Evolutionary conservation across 2,329 filamentous ascomycete species (phyloP).

Genomic region (Trichoderma koningii): DNA sequence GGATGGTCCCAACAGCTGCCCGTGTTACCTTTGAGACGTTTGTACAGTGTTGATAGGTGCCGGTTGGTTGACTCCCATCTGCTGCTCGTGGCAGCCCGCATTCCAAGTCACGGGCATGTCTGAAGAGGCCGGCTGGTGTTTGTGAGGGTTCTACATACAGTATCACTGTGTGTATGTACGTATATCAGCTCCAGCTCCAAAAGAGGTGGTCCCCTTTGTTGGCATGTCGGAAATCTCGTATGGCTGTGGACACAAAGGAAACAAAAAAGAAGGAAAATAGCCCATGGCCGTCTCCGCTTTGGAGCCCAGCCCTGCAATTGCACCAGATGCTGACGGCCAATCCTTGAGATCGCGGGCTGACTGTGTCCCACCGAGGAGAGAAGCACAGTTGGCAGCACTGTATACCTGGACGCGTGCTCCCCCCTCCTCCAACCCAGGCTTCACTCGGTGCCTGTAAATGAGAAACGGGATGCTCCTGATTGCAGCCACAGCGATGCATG

Average conservation of each 20-base stretch:
- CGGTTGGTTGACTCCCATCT: too few relatives aligned
- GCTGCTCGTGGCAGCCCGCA: too few relatives aligned
- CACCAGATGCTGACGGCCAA: slow-evolving; percentile 27
- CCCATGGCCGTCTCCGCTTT: slow-evolving; percentile 23
- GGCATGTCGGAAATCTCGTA: slow-evolving; percentile 22
- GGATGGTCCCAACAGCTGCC: slow-evolving; percentile 16
- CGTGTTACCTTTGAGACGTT: neutral
- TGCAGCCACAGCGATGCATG: slow-evolving; percentile 12
- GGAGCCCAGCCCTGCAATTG: slow-evolving; percentile 24
- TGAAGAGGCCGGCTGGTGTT: too few relatives aligned
- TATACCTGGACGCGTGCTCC: neutral
- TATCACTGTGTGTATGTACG: too few relatives aligned
- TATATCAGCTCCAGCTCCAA: too few relatives aligned
- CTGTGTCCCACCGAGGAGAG: slow-evolving; percentile 22
- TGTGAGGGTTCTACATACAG: too few relatives aligned
- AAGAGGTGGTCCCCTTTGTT: neutral
- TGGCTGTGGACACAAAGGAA: slow-evolving; percentile 17
- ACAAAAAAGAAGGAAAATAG: neutral
- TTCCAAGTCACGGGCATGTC: too few relatives aligned
- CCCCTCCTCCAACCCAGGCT: too few relatives aligned
- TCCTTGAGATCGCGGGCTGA: slow-evolving; percentile 27
- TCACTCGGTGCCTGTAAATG: slow-evolving; percentile 1
- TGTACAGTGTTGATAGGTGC: neutral
- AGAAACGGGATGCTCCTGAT: slow-evolving; percentile 18
- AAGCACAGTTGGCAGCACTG: slow-evolving; percentile 5